phyloP scores from a whole-genome alignment of 83 land plant species.

The Thuja plicata region DNA sequence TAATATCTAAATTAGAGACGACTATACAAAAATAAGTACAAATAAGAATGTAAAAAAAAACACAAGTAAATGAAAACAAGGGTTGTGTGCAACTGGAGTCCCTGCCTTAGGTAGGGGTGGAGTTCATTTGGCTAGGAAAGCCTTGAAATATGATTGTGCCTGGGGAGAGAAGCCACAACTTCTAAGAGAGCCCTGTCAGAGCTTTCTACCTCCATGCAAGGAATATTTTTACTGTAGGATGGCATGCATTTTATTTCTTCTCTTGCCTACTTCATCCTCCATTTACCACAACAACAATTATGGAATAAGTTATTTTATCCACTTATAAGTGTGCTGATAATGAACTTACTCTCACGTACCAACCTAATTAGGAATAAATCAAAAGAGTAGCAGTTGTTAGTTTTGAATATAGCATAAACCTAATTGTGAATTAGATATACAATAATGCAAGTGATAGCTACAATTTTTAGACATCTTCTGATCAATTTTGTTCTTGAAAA shows the following conservation, averaged over 20 bases:
- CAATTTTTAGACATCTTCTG: neutral
- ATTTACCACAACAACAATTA: neutral
- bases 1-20: too few species aligned
- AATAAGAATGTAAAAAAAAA: too few species aligned
- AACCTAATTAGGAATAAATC: neutral
- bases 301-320: neutral
- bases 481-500: neutral
- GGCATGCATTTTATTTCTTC: neutral
- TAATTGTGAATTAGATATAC: neutral
- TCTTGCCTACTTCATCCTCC: neutral
- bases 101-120: too few species aligned
- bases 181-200: neutral
- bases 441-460: neutral
- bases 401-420: neutral
- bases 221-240: neutral
- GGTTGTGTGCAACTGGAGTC: too few species aligned
- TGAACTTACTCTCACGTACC: neutral
- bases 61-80: too few species aligned
- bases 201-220: neutral
- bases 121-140: too few species aligned
- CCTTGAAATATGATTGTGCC: neutral
- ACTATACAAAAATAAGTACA: too few species aligned
- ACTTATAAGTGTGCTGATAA: neutral
- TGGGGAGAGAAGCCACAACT: neutral
- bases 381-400: neutral